Evolutionary conservation across 441 rosid species (phyloP).

Genomic region (Oxalis stricta): DNA sequence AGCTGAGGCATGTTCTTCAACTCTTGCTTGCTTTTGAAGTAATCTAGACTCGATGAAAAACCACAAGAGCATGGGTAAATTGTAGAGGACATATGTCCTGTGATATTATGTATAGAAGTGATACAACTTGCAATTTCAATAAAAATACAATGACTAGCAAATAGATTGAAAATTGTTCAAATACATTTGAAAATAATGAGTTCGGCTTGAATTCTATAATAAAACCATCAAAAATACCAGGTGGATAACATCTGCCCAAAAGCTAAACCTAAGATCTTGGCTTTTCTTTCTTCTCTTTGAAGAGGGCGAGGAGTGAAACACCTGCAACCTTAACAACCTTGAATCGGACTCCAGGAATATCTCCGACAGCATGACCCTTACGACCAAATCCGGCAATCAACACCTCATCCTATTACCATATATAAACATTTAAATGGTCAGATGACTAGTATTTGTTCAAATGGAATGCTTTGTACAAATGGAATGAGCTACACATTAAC

Average conservation of each 20-base stretch:
- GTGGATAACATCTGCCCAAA: not conserved
- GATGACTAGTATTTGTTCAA: not conserved
- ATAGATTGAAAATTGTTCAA: slow-evolving; percentile 4
- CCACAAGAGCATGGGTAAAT: too few species aligned
- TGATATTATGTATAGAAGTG: too few species aligned
- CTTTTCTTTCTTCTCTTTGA: slow-evolving; percentile 78
- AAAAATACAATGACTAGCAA: slow-evolving; percentile 6
- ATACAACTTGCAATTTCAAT: slow-evolving; percentile 3
- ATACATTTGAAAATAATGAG: slow-evolving; percentile 10
- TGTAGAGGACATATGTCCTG: too few species aligned
- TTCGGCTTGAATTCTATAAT: slow-evolving; percentile 3
- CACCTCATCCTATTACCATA: slow-evolving; percentile 56
- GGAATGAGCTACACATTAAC: too few species aligned
- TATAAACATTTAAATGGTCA: not conserved
- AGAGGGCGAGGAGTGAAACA: slow-evolving; percentile 66
- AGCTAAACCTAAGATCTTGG: slow-evolving; percentile 48
- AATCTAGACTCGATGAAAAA: too few species aligned
- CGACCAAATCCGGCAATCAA: slow-evolving; percentile 80
- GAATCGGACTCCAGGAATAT: slow-evolving; percentile 74
- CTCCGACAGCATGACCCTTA: slow-evolving; percentile 72
- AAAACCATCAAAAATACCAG: slow-evolving; percentile 2
- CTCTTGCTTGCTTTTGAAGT: too few species aligned
- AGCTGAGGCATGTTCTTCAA: too few species aligned
- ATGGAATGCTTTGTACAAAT: too few species aligned
- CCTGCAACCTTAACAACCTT: slow-evolving; percentile 81